phyloP scores from a whole-genome alignment of 2,329 filamentous ascomycete species.

The Fusarium armeniacum region DNA sequence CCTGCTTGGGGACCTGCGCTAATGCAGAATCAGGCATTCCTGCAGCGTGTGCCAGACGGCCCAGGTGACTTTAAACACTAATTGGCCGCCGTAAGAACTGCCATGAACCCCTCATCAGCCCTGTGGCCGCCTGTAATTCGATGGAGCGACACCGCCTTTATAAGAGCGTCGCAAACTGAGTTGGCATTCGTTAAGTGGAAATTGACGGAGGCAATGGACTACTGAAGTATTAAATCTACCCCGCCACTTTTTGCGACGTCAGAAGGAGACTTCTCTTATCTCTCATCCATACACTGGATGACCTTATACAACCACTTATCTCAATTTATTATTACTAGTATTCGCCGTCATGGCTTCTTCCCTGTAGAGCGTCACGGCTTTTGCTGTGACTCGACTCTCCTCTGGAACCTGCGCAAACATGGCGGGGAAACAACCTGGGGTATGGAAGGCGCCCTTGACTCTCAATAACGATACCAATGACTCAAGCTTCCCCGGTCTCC shows the following conservation, averaged over 20 bases:
- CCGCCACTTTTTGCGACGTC: conserved; percentile 48
- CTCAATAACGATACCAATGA: conserved; percentile 60
- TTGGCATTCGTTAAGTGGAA: conserved; percentile 8
- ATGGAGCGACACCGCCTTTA: conserved; percentile 48
- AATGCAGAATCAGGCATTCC: conserved; percentile 50
- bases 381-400: conserved; percentile 66
- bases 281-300: conserved; percentile 42
- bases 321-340: conserved; percentile 24
- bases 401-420: conserved; percentile 58
- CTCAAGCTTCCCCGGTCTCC: conserved; percentile 67
- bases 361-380: conserved; percentile 66
- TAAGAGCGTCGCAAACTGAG: conserved; percentile 25
- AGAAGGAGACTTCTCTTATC: conserved; percentile 36
- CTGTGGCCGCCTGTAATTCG: conserved; percentile 47
- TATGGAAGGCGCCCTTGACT: conserved; percentile 64
- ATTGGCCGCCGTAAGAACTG: conserved; percentile 42
- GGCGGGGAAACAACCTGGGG: conserved; percentile 65
- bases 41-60: conserved; percentile 34
- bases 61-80: conserved; percentile 16
- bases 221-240: conserved; percentile 41
- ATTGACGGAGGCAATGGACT: background rate
- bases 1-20: conserved; percentile 7
- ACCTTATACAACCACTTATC: conserved; percentile 31
- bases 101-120: conserved; percentile 45
- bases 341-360: conserved; percentile 60